Conservation (phyloP, 2,329 filamentous ascomycete genomes). For the Calonectria multiphialidica region DNA sequence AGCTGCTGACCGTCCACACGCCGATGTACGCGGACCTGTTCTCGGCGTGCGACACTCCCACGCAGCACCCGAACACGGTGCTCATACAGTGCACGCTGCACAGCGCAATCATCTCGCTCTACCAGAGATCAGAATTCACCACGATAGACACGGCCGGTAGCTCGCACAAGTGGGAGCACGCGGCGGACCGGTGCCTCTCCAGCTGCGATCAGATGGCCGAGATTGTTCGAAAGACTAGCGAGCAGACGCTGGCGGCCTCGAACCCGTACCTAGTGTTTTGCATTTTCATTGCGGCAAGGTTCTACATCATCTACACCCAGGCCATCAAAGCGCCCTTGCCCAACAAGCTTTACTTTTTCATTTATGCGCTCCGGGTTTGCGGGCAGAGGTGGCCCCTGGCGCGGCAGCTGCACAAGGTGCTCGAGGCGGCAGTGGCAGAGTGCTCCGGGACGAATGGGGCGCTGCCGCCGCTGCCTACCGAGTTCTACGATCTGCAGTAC, state of each 20-base stretch:
- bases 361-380: constrained; percentile 18
- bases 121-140: constrained; percentile 17
- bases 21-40: constrained; percentile 17
- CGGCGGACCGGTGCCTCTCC: constrained; percentile 16
- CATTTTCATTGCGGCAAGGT: constrained; percentile 17
- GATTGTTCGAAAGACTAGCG: not conserved
- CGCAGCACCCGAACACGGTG: constrained; percentile 18
- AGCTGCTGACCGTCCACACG: constrained; percentile 12
- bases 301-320: constrained; percentile 21
- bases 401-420: constrained; percentile 11
- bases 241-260: constrained; percentile 4
- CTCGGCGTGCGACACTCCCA: not conserved
- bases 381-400: constrained; percentile 18
- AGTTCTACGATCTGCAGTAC: constrained; percentile 23
- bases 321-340: constrained; percentile 5
- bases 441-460: not conserved
- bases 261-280: constrained; percentile 18
- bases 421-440: constrained; percentile 12
- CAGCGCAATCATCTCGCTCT: constrained; percentile 17
- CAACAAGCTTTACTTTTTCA: constrained; percentile 21
- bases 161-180: constrained; percentile 8
- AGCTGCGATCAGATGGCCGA: constrained; percentile 24
- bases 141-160: not conserved
- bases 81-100: constrained; percentile 26
- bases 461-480: not conserved